These are phyloP conservation scores for Ascochyta rabiei DNA, from an alignment of 2,329 filamentous ascomycete species.

Conservation along the genomic window DNA sequence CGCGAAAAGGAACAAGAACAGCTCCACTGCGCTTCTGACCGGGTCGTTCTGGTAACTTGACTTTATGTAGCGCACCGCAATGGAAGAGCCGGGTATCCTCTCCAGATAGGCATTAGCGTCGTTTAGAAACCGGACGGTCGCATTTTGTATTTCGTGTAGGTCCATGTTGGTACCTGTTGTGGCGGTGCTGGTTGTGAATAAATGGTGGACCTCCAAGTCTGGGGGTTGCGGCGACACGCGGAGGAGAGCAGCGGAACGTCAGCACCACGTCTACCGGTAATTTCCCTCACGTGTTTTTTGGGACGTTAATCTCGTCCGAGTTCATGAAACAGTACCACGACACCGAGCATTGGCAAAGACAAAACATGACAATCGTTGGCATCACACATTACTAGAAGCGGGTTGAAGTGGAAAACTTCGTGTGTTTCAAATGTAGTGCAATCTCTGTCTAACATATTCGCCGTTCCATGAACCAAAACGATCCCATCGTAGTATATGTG, in stretches of 20 bases:
- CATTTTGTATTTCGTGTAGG: constrained; percentile 60
- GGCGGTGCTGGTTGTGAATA: constrained; percentile 6
- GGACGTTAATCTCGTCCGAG: too few species aligned
- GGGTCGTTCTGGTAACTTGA: constrained; percentile 98
- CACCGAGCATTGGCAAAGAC: not conserved
- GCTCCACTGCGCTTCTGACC: constrained; percentile 87
- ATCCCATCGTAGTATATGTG: constrained; percentile 47
- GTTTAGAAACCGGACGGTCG: constrained; percentile 61
- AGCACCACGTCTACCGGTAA: too few species aligned
- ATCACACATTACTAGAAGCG: not conserved
- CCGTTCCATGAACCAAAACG: constrained; percentile 37
- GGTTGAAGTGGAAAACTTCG: constrained; percentile 24
- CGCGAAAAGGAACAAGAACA: constrained; percentile 93
- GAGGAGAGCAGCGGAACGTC: constrained; percentile 20
- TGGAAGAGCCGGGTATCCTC: constrained; percentile 89
- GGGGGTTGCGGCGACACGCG: constrained; percentile 34
- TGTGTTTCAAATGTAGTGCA: constrained; percentile 43
- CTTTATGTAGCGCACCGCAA: constrained; percentile 92
- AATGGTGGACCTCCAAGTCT: constrained; percentile 4
- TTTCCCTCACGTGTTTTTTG: constrained; percentile 20
- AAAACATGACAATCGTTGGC: too few species aligned
- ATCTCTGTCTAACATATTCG: constrained; percentile 49
- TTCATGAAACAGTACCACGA: too few species aligned
- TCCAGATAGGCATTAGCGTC: constrained; percentile 74
- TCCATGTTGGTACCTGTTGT: constrained; percentile 53